Conservation (phyloP, 2,329 filamentous ascomycete species). For the Clonostachys chloroleuca region DNA sequence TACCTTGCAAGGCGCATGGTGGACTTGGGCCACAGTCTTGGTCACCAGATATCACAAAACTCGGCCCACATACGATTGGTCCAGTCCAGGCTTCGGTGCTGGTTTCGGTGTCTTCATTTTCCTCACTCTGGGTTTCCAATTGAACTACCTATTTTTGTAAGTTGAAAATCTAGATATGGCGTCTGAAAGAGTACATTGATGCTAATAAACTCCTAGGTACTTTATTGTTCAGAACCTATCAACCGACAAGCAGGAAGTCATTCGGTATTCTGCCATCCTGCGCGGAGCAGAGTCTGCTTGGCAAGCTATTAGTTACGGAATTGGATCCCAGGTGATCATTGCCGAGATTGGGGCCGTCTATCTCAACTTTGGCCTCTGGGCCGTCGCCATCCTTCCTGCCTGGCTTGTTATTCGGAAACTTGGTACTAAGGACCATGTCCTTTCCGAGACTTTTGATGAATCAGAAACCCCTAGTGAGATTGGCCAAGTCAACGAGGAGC, state of each 20-base stretch:
- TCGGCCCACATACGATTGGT: constrained; percentile 63
- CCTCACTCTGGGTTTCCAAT: constrained; percentile 62
- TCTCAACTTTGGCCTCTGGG: constrained; percentile 68
- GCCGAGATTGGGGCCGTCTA: constrained; percentile 64
- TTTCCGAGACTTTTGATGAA: too few relatives aligned
- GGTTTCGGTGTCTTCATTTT: constrained; percentile 66
- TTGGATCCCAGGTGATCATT: constrained; percentile 58
- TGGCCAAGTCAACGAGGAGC: too few relatives aligned
- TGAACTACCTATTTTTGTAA: constrained; percentile 69
- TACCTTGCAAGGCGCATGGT: constrained; percentile 62
- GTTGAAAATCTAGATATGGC: constrained; percentile 10
- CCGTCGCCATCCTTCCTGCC: constrained; percentile 54
- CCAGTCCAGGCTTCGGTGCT: constrained; percentile 55
- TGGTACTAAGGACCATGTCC: not conserved
- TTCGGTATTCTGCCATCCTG: constrained; percentile 63
- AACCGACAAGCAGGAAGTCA: constrained; percentile 54
- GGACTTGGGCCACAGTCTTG: constrained; percentile 66
- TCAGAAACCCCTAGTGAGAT: too few relatives aligned
- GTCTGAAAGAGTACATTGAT: not conserved
- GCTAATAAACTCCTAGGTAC: constrained; percentile 38
- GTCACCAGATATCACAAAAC: constrained; percentile 55
- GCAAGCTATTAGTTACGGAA: constrained; percentile 68
- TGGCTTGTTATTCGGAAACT: constrained; percentile 59
- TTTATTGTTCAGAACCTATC: constrained; percentile 68
- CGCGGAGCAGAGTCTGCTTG: constrained; percentile 69